Evolutionary conservation across 257 asterid species (phyloP).

Genomic region (Lithospermum erythrorhizon): DNA sequence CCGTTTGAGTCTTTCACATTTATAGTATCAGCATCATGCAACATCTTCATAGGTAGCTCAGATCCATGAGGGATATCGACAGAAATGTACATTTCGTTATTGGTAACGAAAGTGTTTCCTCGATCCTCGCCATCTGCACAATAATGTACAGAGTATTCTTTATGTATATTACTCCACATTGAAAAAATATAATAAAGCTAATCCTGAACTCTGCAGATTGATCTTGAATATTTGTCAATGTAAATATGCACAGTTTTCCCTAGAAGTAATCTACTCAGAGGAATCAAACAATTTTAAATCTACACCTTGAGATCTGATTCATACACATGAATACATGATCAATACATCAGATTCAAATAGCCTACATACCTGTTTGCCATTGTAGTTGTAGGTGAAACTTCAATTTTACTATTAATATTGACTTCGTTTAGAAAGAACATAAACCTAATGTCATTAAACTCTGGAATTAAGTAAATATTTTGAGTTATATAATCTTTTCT

Average conservation of each 20-base stretch:
- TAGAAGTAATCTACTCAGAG: background rate
- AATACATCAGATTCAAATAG: too few species aligned
- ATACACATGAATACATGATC: too few species aligned
- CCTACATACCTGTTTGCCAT: too few species aligned
- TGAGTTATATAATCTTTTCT: too few species aligned
- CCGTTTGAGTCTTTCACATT: conserved; percentile 14
- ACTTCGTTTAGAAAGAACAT: too few species aligned
- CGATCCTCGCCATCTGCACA: conserved; percentile 28
- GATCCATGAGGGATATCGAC: conserved; percentile 28
- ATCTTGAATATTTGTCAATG: too few species aligned
- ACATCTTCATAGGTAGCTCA: conserved; percentile 23
- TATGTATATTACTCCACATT: too few species aligned
- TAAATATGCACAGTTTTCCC: background rate
- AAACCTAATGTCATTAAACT: too few species aligned
- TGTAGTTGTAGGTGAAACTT: too few species aligned
- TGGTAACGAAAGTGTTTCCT: background rate
- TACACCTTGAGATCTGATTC: conserved; percentile 31
- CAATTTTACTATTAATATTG: too few species aligned
- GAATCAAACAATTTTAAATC: background rate
- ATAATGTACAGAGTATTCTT: conserved; percentile 2
- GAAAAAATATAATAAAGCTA: background rate
- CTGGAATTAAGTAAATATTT: too few species aligned
- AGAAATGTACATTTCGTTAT: conserved; percentile 21
- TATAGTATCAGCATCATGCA: conserved; percentile 20
- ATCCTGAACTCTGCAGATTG: background rate